phyloP scores from a whole-genome alignment of 2,329 filamentous ascomycete genomes.

The Arthrobotrys megalospora region DNA sequence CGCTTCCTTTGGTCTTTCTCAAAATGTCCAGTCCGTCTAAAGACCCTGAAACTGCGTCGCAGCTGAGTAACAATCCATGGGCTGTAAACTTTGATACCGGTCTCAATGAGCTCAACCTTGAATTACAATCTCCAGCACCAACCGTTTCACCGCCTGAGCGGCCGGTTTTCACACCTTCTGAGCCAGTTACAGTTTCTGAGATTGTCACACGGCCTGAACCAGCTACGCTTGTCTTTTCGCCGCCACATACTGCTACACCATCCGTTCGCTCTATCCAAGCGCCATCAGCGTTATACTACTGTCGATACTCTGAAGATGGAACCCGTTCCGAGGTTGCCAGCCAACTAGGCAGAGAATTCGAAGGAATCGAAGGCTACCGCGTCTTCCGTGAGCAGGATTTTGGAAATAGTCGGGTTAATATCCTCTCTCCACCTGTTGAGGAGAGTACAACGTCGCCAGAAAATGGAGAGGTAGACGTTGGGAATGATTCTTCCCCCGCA shows the following conservation, averaged over 20 bases:
- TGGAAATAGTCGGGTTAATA: neutral
- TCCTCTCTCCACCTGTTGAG: neutral
- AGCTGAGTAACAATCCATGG: constrained; percentile 19
- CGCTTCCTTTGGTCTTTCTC: neutral
- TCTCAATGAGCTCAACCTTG: neutral
- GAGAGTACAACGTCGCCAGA: too few species aligned
- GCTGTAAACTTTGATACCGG: neutral
- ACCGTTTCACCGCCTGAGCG: neutral
- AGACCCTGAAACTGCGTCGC: neutral
- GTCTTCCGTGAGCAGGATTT: constrained; percentile 37
- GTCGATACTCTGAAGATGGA: constrained; percentile 34
- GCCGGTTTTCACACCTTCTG: neutral
- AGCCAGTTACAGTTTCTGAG: neutral
- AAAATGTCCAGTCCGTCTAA: neutral
- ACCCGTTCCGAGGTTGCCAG: neutral
- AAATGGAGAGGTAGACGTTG: neutral
- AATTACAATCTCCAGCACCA: neutral
- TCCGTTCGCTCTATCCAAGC: neutral
- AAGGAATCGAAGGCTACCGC: neutral
- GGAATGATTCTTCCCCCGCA: constrained; percentile 6
- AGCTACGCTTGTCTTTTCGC: neutral
- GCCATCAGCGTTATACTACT: constrained; percentile 31
- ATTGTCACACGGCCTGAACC: neutral
- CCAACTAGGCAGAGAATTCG: neutral
- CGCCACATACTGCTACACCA: neutral